Percentiles rank a stretch among this genome's conserved stretches.
Evolutionary conservation across 139 green algal species (phyloP).

Genomic region (Tetradesmus obliquus): DNA sequence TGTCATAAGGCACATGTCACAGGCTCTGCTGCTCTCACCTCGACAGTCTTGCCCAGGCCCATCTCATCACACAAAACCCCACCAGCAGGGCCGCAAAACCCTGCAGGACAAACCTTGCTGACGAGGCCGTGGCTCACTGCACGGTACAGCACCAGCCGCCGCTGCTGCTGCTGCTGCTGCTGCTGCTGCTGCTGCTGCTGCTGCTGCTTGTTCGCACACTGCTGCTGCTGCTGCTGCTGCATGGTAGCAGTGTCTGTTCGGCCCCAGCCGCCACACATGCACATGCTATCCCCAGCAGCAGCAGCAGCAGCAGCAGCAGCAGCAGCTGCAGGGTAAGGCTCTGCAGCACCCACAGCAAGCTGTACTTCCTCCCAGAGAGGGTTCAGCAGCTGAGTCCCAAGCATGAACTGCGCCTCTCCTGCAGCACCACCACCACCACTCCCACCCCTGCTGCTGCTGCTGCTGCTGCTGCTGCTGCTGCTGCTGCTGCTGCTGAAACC

Average conservation of each 20-base stretch:
- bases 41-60: neutral
- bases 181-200: neutral
- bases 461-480: slow-evolving; percentile 8
- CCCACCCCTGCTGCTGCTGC: slow-evolving; percentile 2
- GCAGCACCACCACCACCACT: neutral
- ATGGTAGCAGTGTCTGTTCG: neutral
- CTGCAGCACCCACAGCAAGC: neutral
- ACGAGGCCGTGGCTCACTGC: slow-evolving; percentile 30
- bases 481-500: slow-evolving; percentile 23
- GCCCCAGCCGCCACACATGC: neutral
- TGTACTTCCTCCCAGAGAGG: slow-evolving; percentile 35
- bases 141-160: slow-evolving; percentile 14
- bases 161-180: slow-evolving; percentile 23
- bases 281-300: slow-evolving; percentile 9
- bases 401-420: slow-evolving; percentile 15
- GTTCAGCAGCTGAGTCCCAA: slow-evolving; percentile 37
- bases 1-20: neutral
- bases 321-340: slow-evolving; percentile 17
- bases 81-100: slow-evolving; percentile 22
- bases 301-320: slow-evolving; percentile 56
- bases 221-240: slow-evolving; percentile 16
- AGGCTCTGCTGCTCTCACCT: neutral
- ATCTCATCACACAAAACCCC: slow-evolving; percentile 32
- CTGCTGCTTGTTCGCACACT: neutral
- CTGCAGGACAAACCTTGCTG: neutral